phyloP scores from a whole-genome alignment of 1,284 basidiomycete species.

The Cryptococcus sp. region DNA sequence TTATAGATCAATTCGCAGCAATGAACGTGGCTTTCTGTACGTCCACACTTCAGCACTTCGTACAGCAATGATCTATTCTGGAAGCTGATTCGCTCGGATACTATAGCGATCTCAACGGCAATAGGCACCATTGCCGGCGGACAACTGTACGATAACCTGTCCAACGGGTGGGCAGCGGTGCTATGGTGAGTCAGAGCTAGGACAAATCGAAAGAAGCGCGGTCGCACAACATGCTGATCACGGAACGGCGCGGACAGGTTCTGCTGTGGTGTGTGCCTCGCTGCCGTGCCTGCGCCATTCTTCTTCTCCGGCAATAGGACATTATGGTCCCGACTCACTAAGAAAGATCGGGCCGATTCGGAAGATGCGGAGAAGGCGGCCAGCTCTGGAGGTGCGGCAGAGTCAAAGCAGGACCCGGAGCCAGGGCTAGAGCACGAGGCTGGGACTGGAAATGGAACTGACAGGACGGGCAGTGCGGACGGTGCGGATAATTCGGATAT shows the following conservation, averaged over 20 bases:
- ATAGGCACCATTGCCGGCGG: slow-evolving; percentile 46
- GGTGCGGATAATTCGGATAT: too few species aligned
- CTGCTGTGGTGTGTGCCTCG: slow-evolving; percentile 14
- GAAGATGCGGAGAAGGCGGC: too few species aligned
- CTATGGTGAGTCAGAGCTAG: slow-evolving; percentile 32
- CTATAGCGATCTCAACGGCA: slow-evolving; percentile 31
- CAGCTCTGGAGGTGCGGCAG: too few species aligned
- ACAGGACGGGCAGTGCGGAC: too few species aligned
- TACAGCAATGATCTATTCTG: too few species aligned
- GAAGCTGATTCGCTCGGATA: neutral
- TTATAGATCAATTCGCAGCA: slow-evolving; percentile 43
- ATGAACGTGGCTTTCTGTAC: slow-evolving; percentile 48
- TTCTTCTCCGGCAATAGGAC: slow-evolving; percentile 20
- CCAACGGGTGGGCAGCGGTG: slow-evolving; percentile 41
- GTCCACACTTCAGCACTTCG: slow-evolving; percentile 4
- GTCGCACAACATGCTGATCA: neutral
- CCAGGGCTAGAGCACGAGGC: too few species aligned
- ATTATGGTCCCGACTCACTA: slow-evolving; percentile 8
- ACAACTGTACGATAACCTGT: slow-evolving; percentile 45
- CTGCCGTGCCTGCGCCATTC: slow-evolving; percentile 15
- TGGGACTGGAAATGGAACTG: too few species aligned
- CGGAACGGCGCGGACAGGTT: slow-evolving; percentile 11
- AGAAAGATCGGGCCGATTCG: neutral
- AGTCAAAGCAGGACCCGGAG: too few species aligned
- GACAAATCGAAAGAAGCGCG: too few species aligned